Evolutionary conservation across 805 yeast genomes (phyloP).

Genomic region (Torulaspora maleeae): DNA sequence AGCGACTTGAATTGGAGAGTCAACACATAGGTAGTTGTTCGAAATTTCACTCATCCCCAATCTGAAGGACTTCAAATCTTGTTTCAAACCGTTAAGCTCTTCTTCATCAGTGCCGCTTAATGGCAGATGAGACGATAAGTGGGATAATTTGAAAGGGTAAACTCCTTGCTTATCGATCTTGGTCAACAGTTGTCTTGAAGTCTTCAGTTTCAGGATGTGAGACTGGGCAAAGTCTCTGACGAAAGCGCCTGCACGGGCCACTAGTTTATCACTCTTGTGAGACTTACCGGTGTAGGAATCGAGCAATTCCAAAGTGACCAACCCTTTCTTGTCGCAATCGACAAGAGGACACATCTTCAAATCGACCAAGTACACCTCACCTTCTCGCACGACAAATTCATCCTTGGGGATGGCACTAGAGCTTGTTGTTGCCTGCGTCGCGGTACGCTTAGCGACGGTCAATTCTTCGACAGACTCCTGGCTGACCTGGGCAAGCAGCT

Average conservation of each 20-base stretch:
- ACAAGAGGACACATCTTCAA: conserved; percentile 68
- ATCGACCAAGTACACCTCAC: conserved; percentile 85
- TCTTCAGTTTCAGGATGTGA: conserved; percentile 69
- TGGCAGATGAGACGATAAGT: conserved; percentile 62
- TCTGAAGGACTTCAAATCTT: conserved; percentile 57
- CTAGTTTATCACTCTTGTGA: conserved; percentile 47
- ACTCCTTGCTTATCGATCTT: conserved; percentile 77
- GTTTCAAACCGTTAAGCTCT: conserved; percentile 41
- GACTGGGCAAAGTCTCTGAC: conserved; percentile 83
- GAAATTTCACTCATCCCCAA: conserved; percentile 76
- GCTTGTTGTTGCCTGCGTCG: conserved; percentile 34
- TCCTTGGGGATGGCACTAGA: conserved; percentile 69
- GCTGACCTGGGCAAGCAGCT: conserved; percentile 31
- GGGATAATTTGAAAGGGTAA: conserved; percentile 83
- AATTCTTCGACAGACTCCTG: conserved; percentile 36
- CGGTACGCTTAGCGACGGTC: conserved; percentile 37
- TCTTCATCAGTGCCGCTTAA: conserved; percentile 38
- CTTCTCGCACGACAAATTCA: conserved; percentile 66
- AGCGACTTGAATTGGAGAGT: conserved; percentile 67
- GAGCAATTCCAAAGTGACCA: conserved; percentile 61
- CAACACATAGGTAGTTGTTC: conserved; percentile 72
- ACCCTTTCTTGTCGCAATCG: conserved; percentile 53
- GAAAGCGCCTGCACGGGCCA: conserved; percentile 64
- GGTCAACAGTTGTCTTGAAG: conserved; percentile 65
- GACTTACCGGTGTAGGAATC: conserved; percentile 63